Conservation (phyloP, 2,329 filamentous ascomycete species). For the Cryphonectria nitschkei region DNA sequence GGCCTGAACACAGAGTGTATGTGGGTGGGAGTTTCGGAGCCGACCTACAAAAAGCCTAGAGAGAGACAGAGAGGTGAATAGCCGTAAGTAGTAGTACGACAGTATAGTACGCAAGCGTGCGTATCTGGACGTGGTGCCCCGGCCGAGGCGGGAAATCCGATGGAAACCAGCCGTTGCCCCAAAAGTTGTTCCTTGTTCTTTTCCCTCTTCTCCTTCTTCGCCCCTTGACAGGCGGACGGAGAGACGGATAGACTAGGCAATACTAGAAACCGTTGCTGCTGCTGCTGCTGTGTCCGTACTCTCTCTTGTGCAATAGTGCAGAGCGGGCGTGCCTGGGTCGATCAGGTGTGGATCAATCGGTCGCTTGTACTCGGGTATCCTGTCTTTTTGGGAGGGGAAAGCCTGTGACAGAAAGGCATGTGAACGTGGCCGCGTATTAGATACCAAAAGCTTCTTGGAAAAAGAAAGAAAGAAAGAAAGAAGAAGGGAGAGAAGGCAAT, state of each 20-base stretch:
- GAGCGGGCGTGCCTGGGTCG: background rate
- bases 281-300: background rate
- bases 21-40: background rate
- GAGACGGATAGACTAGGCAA: background rate
- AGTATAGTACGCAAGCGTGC: constrained; percentile 3
- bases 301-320: background rate
- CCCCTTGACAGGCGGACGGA: background rate
- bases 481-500: background rate
- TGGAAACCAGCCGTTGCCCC: background rate
- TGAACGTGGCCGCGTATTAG: background rate
- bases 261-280: background rate
- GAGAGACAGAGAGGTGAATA: background rate
- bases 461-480: background rate
- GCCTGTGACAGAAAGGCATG: background rate
- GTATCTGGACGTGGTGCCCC: background rate
- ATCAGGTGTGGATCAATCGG: constrained; percentile 3
- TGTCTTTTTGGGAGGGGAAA: background rate
- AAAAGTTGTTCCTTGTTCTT: no score
- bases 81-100: no score
- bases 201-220: background rate
- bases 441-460: background rate
- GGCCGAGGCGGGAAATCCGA: background rate
- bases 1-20: background rate
- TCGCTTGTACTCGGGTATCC: background rate
- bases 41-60: constrained; percentile 3